Evolutionary conservation across 768 basidiomycete species (phyloP).

Genomic region (Zangia roseola): DNA sequence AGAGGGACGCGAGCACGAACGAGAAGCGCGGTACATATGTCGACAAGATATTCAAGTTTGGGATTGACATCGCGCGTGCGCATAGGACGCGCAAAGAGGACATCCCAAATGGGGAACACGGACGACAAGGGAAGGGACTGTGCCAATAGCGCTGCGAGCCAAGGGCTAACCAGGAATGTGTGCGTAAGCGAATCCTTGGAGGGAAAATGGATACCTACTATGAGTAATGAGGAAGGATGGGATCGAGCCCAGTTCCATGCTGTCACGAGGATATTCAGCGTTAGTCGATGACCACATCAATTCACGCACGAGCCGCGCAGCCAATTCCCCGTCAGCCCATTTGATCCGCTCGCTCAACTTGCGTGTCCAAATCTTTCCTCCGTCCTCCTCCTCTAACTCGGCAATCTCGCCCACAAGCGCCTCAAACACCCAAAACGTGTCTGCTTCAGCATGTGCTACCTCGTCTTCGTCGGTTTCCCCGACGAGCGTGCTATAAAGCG

Average conservation of each 20-base stretch:
- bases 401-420: slow-evolving; percentile 68
- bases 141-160: slow-evolving; percentile 69
- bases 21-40: slow-evolving; percentile 70
- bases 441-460: slow-evolving; percentile 68
- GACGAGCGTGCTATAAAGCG: slow-evolving; percentile 59
- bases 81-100: slow-evolving; percentile 58
- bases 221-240: slow-evolving; percentile 73
- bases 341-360: slow-evolving; percentile 57
- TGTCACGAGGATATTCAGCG: slow-evolving; percentile 23
- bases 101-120: slow-evolving; percentile 68
- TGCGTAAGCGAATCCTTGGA: background rate
- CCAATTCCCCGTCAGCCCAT: slow-evolving; percentile 65
- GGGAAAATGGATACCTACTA: slow-evolving; percentile 48
- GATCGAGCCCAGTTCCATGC: slow-evolving; percentile 66
- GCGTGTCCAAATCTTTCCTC: slow-evolving; percentile 59
- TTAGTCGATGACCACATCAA: background rate
- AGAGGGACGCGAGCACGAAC: slow-evolving; percentile 54
- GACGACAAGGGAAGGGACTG: slow-evolving; percentile 69
- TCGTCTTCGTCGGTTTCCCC: slow-evolving; percentile 64
- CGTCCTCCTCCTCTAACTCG: slow-evolving; percentile 71
- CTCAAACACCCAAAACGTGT: slow-evolving; percentile 82
- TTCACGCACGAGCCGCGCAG: slow-evolving; percentile 52
- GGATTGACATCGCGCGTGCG: slow-evolving; percentile 51
- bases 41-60: slow-evolving; percentile 68
- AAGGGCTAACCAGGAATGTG: slow-evolving; percentile 48